phyloP scores from a whole-genome alignment of 257 asterid genomes.

The Solanum lycopersicoides region DNA sequence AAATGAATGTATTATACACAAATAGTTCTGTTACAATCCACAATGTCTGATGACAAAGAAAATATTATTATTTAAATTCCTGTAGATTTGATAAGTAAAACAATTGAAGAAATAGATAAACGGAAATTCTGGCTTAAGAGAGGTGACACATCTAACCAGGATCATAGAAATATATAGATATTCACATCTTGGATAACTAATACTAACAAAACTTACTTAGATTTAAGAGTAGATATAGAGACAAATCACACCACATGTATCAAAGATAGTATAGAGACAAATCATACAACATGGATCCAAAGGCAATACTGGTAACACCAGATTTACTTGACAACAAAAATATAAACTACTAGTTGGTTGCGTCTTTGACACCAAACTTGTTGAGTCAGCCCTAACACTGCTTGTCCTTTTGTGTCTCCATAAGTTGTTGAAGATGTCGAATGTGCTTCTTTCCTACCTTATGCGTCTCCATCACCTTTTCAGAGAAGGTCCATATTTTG shows the following conservation, averaged over 20 bases:
- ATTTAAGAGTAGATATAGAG: not conserved
- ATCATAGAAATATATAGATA: not conserved
- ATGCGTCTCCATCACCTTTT: constrained; percentile 18
- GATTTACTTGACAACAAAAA: not conserved
- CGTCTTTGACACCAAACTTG: not conserved
- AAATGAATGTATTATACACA: too few species aligned
- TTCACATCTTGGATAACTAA: not conserved
- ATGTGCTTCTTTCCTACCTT: constrained; percentile 33
- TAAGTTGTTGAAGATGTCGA: not conserved
- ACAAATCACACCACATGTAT: not conserved
- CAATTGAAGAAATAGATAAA: too few species aligned
- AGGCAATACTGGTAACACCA: not conserved
- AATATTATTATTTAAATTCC: too few species aligned
- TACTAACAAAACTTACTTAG: not conserved
- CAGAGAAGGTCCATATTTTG: constrained; percentile 11
- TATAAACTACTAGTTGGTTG: not conserved
- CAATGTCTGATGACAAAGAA: too few species aligned
- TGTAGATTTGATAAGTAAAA: too few species aligned
- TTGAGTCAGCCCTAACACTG: too few species aligned
- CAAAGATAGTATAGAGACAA: not conserved
- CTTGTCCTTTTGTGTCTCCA: not conserved
- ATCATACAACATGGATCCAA: too few species aligned
- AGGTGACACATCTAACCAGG: not conserved
- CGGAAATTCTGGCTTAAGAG: too few species aligned
- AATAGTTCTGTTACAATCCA: too few species aligned